Conservation (phyloP, 306 rosid species). For the Biancaea sappan region DNA sequence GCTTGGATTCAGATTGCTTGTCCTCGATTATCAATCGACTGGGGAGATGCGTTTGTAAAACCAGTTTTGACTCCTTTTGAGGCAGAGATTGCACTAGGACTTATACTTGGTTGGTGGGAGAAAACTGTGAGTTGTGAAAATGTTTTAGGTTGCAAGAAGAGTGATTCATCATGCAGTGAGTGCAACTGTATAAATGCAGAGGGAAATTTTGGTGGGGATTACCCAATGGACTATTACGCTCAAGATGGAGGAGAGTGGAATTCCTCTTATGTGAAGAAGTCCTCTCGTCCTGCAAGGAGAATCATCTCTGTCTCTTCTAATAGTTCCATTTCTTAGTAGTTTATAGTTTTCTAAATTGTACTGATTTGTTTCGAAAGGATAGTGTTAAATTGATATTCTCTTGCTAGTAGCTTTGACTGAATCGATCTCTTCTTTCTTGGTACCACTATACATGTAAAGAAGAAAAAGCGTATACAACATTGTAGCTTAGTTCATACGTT, state of each 20-base stretch:
- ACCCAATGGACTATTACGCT: conserved; percentile 96
- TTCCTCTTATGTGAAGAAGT: conserved; percentile 70
- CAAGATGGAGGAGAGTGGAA: conserved; percentile 95
- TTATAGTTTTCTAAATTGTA: conserved; percentile 14
- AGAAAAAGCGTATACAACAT: neutral
- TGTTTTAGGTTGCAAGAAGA: conserved; percentile 36
- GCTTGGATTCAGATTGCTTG: conserved; percentile 99
- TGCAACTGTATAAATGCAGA: conserved; percentile 32
- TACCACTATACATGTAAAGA: neutral
- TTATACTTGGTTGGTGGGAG: conserved; percentile 97
- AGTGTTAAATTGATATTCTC: neutral
- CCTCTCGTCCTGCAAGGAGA: conserved; percentile 54
- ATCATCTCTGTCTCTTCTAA: conserved; percentile 31
- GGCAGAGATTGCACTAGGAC: conserved; percentile 84
- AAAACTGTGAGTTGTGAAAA: conserved; percentile 45
- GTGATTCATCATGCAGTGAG: conserved; percentile 24
- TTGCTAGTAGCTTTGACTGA: conserved; percentile 10
- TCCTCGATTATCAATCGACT: conserved; percentile 87
- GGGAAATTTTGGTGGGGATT: conserved; percentile 63
- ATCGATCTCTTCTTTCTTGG: neutral
- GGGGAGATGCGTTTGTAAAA: conserved; percentile 91
- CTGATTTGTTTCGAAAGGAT: neutral
- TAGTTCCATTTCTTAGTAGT: conserved; percentile 21
- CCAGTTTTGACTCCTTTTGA: conserved; percentile 88
- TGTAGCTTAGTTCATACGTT: neutral